phyloP scores from a whole-genome alignment of 2,329 filamentous ascomycete genomes.

The Chaetoscypha palmicola region DNA sequence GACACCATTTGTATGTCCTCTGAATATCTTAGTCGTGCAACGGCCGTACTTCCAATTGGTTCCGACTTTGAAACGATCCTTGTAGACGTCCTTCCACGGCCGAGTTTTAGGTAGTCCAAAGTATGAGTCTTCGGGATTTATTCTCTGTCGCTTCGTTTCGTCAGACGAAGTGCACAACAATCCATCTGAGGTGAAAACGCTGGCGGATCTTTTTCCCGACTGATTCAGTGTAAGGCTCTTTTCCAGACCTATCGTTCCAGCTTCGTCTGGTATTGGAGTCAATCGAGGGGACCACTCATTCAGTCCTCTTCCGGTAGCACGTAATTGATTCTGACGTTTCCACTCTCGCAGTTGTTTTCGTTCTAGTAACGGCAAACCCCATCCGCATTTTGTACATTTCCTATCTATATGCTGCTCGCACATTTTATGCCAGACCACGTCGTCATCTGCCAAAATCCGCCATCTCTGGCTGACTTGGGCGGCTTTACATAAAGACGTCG shows the following conservation, averaged over 20 bases:
- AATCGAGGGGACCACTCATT: constrained; percentile 46
- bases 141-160: constrained; percentile 22
- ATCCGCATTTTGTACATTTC: constrained; percentile 92
- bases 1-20: constrained; percentile 81
- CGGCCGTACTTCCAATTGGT: constrained; percentile 97
- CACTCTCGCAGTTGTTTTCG: constrained; percentile 80
- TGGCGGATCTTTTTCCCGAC: constrained; percentile 23
- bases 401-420: constrained; percentile 94
- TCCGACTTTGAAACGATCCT: constrained; percentile 89
- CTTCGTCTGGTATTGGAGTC: constrained; percentile 39
- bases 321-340: constrained; percentile 65
- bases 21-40: constrained; percentile 76
- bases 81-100: constrained; percentile 96
- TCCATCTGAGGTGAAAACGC: constrained; percentile 14
- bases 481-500: constrained; percentile 88
- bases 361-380: constrained; percentile 85
- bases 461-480: constrained; percentile 88
- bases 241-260: constrained; percentile 5
- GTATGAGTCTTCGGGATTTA: constrained; percentile 19
- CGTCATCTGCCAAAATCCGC: constrained; percentile 87
- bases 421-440: constrained; percentile 97
- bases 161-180: constrained; percentile 10
- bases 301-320: constrained; percentile 51
- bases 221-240: constrained; percentile 13
- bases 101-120: constrained; percentile 44